Base-by-base conservation (phyloP, 371 early-diverging fungal genomes). In the Funneliformis caledonium region DNA sequence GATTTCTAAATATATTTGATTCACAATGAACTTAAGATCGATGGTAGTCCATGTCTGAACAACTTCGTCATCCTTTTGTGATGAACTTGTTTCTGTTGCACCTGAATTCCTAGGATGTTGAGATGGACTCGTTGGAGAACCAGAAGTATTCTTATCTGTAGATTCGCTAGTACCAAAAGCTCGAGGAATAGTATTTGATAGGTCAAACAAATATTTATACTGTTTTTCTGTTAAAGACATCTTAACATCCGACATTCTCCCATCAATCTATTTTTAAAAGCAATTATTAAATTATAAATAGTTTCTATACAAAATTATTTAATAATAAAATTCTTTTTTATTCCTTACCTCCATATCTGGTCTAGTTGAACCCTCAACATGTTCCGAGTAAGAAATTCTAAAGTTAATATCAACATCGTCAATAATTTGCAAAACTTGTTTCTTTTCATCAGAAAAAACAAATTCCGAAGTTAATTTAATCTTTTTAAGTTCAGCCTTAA, bases 151-250 rank as follows among this genome's bases (percentile, higher is more conserved):
- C 26, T 69, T 26, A 5, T 72, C 72, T 33, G 72, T n/a, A 33
- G 16, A 33, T 43, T 48, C 8, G 82, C 9, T 83, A 80, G 6
- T 82, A 31, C 89, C 86, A 82, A 94, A 94, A 0, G 89, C 91
- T 1, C 87, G 82, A 43, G 89, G 88, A 22, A 94, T 86, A 50
- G 89, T 86, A 75, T 88, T 85, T 72, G 92, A 85, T 52, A 93
- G 83, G 22, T 92, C 91, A 14, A 95, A 86, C 1, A 95, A 85
- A 65, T 92, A 91, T 78, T 87, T 88, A 85, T 95, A 96, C 85
- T 97, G 98, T 26, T 88, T 85, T 78, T 94, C 92, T 0, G 94
- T 95, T 78, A 97, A 81, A 59, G 88, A 86, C 90, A 97, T 91
- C 80, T 88, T 89, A 14, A 97, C 90, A 70, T 95, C 94, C 0